phyloP scores from a whole-genome alignment of 176 grass and related monocot genomes.

The Olyra latifolia region DNA sequence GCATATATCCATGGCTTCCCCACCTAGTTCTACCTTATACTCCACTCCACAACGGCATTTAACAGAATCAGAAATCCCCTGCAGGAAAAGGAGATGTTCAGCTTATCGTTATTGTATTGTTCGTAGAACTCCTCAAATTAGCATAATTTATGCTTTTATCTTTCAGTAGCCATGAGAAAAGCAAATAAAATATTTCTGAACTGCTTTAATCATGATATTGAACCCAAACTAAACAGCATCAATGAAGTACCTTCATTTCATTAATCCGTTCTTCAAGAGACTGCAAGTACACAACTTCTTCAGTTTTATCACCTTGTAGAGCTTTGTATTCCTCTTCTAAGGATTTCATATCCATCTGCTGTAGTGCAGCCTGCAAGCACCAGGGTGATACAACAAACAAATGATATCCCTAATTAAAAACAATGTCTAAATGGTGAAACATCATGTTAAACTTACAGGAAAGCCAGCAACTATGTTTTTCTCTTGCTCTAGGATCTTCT shows the following conservation, averaged over 20 bases:
- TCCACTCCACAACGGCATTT: conserved; percentile 68
- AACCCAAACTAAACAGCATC: conserved; percentile 19
- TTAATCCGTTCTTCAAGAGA: conserved; percentile 60
- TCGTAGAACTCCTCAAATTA: not conserved
- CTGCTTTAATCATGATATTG: not conserved
- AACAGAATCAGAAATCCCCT: conserved; percentile 56
- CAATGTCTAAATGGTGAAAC: conserved; percentile 1
- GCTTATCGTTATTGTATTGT: not conserved
- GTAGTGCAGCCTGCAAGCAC: conserved; percentile 49
- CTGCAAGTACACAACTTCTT: conserved; percentile 67
- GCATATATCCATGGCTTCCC: conserved; percentile 37
- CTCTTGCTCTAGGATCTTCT: conserved; percentile 56
- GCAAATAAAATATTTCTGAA: not conserved
- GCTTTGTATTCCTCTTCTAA: conserved; percentile 66
- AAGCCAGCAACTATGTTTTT: conserved; percentile 42
- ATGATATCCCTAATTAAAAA: conserved; percentile 11
- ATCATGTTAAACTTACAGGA: conserved; percentile 51
- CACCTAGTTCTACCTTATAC: conserved; percentile 58
- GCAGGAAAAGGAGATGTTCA: conserved; percentile 24
- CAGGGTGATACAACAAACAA: conserved; percentile 11
- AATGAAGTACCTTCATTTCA: conserved; percentile 66
- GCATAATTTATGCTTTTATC: not conserved
- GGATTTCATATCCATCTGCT: conserved; percentile 62
- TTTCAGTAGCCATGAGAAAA: not conserved
- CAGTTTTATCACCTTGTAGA: conserved; percentile 66